Percentiles rank a stretch among this genome's conserved stretches.
phyloP scores from a whole-genome alignment of 352 stramenopile genomes.

The Blastocystis sp. region DNA sequence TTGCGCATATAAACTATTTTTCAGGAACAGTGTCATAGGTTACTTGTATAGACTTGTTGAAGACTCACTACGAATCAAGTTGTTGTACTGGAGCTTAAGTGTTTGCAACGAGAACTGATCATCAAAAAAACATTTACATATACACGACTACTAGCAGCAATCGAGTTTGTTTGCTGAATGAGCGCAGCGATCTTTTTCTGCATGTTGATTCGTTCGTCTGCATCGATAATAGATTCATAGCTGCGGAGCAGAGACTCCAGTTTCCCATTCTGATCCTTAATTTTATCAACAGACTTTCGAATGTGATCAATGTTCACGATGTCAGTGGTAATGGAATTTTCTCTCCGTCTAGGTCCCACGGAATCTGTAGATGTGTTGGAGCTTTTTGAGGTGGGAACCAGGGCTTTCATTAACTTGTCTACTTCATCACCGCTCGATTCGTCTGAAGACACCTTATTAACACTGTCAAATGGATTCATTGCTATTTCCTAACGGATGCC shows the following conservation, averaged over 20 bases:
- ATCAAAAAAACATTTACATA: neutral
- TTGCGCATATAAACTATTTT: constrained; percentile 13
- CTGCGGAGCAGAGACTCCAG: neutral
- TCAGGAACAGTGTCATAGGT: neutral
- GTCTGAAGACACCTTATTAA: neutral
- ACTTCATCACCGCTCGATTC: neutral
- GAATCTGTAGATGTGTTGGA: neutral
- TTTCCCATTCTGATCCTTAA: neutral
- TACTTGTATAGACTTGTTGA: constrained; percentile 47
- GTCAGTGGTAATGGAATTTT: neutral
- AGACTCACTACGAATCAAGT: neutral
- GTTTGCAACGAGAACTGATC: constrained; percentile 32
- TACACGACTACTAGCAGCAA: constrained; percentile 27
- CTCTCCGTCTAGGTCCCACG: neutral
- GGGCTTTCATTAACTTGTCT: neutral
- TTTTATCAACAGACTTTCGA: neutral
- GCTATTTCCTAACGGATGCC: neutral
- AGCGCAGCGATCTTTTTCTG: neutral
- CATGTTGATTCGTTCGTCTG: neutral
- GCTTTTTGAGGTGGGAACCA: neutral
- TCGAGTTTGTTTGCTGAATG: neutral
- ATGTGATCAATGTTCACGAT: constrained; percentile 33
- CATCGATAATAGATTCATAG: neutral
- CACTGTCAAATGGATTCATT: constrained; percentile 37
- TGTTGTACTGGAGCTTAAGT: constrained; percentile 50